Conservation (phyloP, 352 stramenopile species). For the Sclerospora graminicola region DNA sequence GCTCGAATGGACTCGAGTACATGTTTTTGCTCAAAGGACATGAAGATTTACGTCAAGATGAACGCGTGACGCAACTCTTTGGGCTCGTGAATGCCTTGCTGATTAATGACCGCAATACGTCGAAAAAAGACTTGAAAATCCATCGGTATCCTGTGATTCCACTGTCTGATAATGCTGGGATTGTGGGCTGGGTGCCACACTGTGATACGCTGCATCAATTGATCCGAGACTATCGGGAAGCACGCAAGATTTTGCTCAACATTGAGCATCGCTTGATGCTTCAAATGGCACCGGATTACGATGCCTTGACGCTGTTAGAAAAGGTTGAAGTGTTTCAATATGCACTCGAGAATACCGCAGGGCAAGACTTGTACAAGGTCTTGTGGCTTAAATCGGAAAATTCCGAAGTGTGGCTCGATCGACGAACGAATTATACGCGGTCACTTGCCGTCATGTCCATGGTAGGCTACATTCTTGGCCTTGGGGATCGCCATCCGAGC, state of each 20-base stretch:
- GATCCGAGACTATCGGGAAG: constrained; percentile 91
- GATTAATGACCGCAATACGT: constrained; percentile 92
- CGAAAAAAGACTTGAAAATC: constrained; percentile 96
- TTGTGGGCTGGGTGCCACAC: constrained; percentile 97
- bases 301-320: constrained; percentile 93
- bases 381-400: constrained; percentile 93
- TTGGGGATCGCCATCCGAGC: constrained; percentile 97
- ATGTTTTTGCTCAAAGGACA: constrained; percentile 99
- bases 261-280: constrained; percentile 89
- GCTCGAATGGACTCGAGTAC: constrained; percentile 96
- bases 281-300: constrained; percentile 91
- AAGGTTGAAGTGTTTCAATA: constrained; percentile 98
- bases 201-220: constrained; percentile 98
- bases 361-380: constrained; percentile 97
- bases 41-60: constrained; percentile 98
- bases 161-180: constrained; percentile 95
- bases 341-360: constrained; percentile 87
- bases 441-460: constrained; percentile 99
- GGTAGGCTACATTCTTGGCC: constrained; percentile 96
- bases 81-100: constrained; percentile 98
- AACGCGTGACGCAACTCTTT: constrained; percentile 99
- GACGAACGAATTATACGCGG: constrained; percentile 95
- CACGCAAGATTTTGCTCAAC: constrained; percentile 87
- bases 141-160: constrained; percentile 96
- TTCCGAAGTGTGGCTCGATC: constrained; percentile 97